Conservation (phyloP, 352 stramenopile genomes). For the Globisporangium takayamanum region DNA sequence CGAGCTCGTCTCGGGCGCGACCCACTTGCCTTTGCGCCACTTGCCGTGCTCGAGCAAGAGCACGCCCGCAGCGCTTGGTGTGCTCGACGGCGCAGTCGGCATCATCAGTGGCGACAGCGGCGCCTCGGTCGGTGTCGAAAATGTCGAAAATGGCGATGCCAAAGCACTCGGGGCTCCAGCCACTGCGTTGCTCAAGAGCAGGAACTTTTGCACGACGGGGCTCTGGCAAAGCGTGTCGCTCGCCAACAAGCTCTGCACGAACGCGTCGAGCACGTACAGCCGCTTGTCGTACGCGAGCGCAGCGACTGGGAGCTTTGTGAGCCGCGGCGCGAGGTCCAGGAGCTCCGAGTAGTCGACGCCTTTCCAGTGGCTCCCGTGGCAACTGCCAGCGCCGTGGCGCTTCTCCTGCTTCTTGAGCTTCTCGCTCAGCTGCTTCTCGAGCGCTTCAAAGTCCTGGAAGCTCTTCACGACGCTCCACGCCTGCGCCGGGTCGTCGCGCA, state of each 20-base stretch:
- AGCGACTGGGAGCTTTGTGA: conserved; percentile 33
- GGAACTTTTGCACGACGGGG: conserved; percentile 66
- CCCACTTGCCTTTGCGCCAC: conserved; percentile 49
- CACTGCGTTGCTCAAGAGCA: conserved; percentile 31
- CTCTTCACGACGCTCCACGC: conserved; percentile 67
- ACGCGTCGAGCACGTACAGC: conserved; percentile 55
- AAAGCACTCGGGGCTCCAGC: neutral
- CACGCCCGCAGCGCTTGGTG: conserved; percentile 7
- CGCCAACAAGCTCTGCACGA: conserved; percentile 61
- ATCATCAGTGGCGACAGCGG: neutral
- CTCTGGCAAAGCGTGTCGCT: conserved; percentile 75
- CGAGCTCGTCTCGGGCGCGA: conserved; percentile 54
- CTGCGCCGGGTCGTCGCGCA: conserved; percentile 43
- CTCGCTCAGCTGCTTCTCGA: conserved; percentile 60
- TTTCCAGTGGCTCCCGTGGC: conserved; percentile 45
- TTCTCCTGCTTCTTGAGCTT: conserved; percentile 73
- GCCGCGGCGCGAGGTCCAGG: conserved; percentile 29
- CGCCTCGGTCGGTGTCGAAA: neutral
- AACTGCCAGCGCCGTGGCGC: conserved; percentile 31
- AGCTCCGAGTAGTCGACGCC: conserved; percentile 72
- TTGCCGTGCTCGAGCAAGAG: conserved; percentile 69
- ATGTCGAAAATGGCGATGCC: neutral
- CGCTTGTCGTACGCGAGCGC: conserved; percentile 57
- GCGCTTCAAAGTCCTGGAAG: conserved; percentile 60
- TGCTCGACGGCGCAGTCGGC: neutral